phyloP scores from a whole-genome alignment of 768 basidiomycete genomes.

The Trametes meyenii region DNA sequence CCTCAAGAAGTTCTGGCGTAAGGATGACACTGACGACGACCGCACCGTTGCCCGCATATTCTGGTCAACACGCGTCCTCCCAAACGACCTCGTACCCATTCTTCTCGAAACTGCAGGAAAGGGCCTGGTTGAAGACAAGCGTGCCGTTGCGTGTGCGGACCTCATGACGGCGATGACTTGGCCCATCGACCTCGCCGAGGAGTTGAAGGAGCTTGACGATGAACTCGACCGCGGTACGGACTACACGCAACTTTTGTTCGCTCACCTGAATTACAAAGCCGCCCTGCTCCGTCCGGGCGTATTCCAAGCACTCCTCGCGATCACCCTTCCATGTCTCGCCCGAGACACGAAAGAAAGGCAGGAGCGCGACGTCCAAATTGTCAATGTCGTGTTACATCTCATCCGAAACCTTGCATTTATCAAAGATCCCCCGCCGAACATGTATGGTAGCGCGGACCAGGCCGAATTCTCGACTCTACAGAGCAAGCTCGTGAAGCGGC shows the following conservation, averaged over 20 bases:
- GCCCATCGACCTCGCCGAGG: conserved; percentile 96
- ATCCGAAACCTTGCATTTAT: conserved; percentile 95
- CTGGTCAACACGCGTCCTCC: conserved; percentile 82
- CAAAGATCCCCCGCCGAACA: conserved; percentile 78
- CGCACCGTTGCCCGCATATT: conserved; percentile 93
- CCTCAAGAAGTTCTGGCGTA: conserved; percentile 93
- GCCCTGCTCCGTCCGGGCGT: conserved; percentile 69
- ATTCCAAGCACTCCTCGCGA: conserved; percentile 70
- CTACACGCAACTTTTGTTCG: conserved; percentile 80
- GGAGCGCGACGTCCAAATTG: conserved; percentile 82
- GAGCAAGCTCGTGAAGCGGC: conserved; percentile 68
- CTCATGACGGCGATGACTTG: conserved; percentile 97
- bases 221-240: conserved; percentile 81
- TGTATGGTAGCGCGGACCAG: conserved; percentile 72
- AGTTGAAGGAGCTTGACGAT: conserved; percentile 90
- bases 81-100: conserved; percentile 87
- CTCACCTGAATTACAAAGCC: conserved; percentile 90
- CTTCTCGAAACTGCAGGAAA: conserved; percentile 79
- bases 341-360: conserved; percentile 68
- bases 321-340: conserved; percentile 78
- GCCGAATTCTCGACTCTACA: conserved; percentile 80
- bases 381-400: conserved; percentile 86
- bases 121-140: conserved; percentile 77
- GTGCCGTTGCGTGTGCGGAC: conserved; percentile 83
- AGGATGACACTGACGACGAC: conserved; percentile 96